Base-by-base conservation (phyloP, 352 stramenopile species). In the Phytophthora pisi region DNA sequence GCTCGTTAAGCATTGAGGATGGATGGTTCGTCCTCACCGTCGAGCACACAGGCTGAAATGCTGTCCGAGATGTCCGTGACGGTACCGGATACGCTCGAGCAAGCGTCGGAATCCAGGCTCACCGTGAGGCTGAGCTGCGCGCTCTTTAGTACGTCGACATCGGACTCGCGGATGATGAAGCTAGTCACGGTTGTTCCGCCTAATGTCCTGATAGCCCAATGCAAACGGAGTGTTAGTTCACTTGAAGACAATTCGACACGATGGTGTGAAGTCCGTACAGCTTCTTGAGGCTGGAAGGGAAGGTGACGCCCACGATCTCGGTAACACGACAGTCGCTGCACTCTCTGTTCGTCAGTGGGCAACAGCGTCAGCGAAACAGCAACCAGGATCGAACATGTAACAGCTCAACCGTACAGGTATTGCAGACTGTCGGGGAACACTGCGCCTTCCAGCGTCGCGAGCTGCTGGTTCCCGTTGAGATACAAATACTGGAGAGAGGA, bases 341-440 rank as follows among this genome's bases (percentile, higher is more conserved):
- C 43, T 68, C 64, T 34, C 67, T 75, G 18, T 43, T 53, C 28
- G 1, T 11, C 28, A 40, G 26, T 66, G 31, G 20, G 64, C 52
- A 36, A 57, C n/a, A 1, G 23, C 42, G 55, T 68, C 46, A 68
- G 46, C 36, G n/a, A 24, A 45, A 34, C 53, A 34, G n/a, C 55
- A 23, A 4, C 23, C 11, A 6, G 42, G 10, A 11, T 10, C 2
- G 8, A 38, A 10, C 7, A 13, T n/a, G 34, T 42, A 8, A 24
- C 15, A 49, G 16, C 15, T 0, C 16, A 40, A 4, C 63, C 59
- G 51, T 53, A 81, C 67, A 81, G 47, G 8, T 73, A 70, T 51
- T 70, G 51, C n/a, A 90, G 60, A 8, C 64, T 74, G 49, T 80
- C 67, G 0, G 81, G 79, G 18, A 90, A 66, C 13, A 82, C 71